Percentiles rank a stretch among this genome's conserved stretches.
Evolutionary conservation across 1,139 yeast species (phyloP).

Genomic region (Blastobotrys aristatus): DNA sequence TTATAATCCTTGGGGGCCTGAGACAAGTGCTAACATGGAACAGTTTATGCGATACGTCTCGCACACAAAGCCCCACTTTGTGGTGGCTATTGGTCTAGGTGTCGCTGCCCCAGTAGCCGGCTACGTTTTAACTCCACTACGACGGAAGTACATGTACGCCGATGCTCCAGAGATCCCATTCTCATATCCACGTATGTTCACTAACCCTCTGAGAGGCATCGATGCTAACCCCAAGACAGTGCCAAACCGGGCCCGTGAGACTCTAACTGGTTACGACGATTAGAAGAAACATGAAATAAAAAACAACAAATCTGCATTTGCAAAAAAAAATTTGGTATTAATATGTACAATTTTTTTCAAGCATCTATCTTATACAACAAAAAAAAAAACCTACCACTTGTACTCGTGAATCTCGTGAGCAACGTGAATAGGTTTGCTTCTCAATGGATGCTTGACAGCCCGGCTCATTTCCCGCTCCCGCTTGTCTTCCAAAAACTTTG

Average conservation of each 20-base stretch:
- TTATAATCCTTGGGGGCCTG: neutral
- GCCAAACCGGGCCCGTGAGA: slow-evolving; percentile 32
- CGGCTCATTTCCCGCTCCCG: slow-evolving; percentile 15
- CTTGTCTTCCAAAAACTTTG: slow-evolving; percentile 10
- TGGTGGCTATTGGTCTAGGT: slow-evolving; percentile 65
- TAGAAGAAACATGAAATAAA: too few species aligned
- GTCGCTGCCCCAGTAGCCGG: slow-evolving; percentile 61
- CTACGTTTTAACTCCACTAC: slow-evolving; percentile 58
- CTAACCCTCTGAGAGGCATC: neutral
- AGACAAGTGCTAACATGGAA: neutral
- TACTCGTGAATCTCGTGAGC: slow-evolving; percentile 27
- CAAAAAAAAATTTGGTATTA: neutral
- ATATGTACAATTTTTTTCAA: neutral
- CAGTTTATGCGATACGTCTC: slow-evolving; percentile 80
- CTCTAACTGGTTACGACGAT: slow-evolving; percentile 36
- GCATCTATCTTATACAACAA: neutral
- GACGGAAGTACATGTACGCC: slow-evolving; percentile 62
- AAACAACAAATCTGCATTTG: neutral
- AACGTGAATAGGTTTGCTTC: slow-evolving; percentile 26
- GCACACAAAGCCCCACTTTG: slow-evolving; percentile 73
- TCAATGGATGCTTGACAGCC: slow-evolving; percentile 28
- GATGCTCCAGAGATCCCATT: slow-evolving; percentile 67
- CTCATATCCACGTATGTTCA: slow-evolving; percentile 50
- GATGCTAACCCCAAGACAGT: slow-evolving; percentile 19
- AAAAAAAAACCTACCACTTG: slow-evolving; percentile 31